Evolutionary conservation across 257 asterid species (phyloP).

Genomic region (Dorcoceras hygrometricum): DNA sequence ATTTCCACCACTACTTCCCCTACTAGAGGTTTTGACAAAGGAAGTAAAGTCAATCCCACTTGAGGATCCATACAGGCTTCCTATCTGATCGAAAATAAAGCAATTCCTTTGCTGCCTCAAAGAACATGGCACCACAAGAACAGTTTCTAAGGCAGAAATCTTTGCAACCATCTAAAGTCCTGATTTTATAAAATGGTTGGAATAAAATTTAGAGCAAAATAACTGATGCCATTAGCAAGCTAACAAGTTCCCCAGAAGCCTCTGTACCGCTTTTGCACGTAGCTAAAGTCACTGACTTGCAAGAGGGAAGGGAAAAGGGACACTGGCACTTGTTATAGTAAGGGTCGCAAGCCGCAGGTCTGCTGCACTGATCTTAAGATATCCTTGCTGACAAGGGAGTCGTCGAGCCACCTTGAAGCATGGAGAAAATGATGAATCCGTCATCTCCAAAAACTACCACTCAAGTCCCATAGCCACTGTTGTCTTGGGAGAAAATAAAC

Average conservation of each 20-base stretch:
- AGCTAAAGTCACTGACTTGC: slow-evolving; percentile 43
- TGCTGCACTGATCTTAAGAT: slow-evolving; percentile 66
- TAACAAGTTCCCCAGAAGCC: slow-evolving; percentile 44
- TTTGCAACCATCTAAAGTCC: slow-evolving; percentile 64
- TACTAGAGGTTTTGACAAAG: slow-evolving; percentile 38
- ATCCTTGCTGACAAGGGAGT: slow-evolving; percentile 45
- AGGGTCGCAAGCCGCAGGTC: slow-evolving; percentile 80
- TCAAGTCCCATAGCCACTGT: slow-evolving; percentile 56
- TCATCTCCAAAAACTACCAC: slow-evolving; percentile 54
- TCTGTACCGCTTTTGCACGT: slow-evolving; percentile 38
- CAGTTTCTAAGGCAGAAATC: slow-evolving; percentile 61
- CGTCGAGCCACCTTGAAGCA: slow-evolving; percentile 44
- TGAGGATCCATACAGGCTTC: slow-evolving; percentile 43
- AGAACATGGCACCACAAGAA: slow-evolving; percentile 75
- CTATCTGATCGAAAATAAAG: slow-evolving; percentile 64
- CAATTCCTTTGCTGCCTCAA: slow-evolving; percentile 59
- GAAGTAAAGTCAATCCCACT: slow-evolving; percentile 36
- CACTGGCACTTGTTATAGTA: slow-evolving; percentile 63
- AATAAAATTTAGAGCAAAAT: slow-evolving; percentile 54
- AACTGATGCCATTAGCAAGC: slow-evolving; percentile 57
- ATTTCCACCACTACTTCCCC: slow-evolving; percentile 19
- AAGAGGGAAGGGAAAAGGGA: slow-evolving; percentile 57
- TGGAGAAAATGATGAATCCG: slow-evolving; percentile 54
- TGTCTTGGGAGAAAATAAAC: slow-evolving; percentile 50
- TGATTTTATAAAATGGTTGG: slow-evolving; percentile 49